These are phyloP conservation scores for Ilyonectria destructans DNA, from an alignment of 2,329 filamentous ascomycete species.

Conservation along the genomic window DNA sequence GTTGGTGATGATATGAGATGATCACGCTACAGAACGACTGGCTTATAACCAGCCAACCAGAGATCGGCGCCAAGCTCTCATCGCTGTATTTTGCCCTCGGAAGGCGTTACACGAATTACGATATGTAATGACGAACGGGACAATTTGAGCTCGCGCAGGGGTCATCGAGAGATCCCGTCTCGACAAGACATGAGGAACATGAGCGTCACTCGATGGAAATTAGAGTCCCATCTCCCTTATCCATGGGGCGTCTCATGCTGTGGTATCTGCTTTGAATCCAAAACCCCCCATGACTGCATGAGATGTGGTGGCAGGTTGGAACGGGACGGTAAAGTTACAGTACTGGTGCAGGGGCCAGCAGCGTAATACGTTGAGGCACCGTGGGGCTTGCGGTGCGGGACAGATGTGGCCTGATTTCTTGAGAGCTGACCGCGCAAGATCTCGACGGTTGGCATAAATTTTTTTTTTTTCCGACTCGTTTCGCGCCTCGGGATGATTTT, in stretches of 20 bases:
- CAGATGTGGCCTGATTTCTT: conserved; percentile 31
- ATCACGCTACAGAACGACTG: conserved; percentile 21
- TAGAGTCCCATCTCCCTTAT: conserved; percentile 1
- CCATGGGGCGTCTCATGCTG: neutral
- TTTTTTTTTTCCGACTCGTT: conserved; percentile 28
- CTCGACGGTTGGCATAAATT: conserved; percentile 25
- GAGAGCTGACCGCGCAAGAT: conserved; percentile 26
- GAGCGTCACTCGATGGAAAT: conserved; percentile 22
- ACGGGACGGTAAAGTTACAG: conserved; percentile 13
- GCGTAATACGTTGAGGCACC: conserved; percentile 7
- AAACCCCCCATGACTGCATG: conserved; percentile 13
- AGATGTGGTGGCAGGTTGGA: conserved; percentile 10
- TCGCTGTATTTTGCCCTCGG: conserved; percentile 21
- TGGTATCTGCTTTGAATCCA: neutral
- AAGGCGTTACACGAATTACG: conserved; percentile 28
- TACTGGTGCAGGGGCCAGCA: neutral
- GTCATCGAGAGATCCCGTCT: conserved; percentile 19
- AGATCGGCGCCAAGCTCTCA: conserved; percentile 21
- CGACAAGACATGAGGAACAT: conserved; percentile 19
- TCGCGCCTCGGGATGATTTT: conserved; percentile 13
- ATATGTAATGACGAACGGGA: conserved; percentile 10
- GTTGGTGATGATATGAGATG: conserved; percentile 15
- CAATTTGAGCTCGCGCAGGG: conserved; percentile 22
- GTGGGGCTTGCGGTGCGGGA: conserved; percentile 25
- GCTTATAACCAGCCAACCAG: conserved; percentile 24